Percentiles rank a stretch among this genome's conserved stretches.
phyloP scores from a whole-genome alignment of 2,329 filamentous ascomycete species.

The Apiospora saccharicola region DNA sequence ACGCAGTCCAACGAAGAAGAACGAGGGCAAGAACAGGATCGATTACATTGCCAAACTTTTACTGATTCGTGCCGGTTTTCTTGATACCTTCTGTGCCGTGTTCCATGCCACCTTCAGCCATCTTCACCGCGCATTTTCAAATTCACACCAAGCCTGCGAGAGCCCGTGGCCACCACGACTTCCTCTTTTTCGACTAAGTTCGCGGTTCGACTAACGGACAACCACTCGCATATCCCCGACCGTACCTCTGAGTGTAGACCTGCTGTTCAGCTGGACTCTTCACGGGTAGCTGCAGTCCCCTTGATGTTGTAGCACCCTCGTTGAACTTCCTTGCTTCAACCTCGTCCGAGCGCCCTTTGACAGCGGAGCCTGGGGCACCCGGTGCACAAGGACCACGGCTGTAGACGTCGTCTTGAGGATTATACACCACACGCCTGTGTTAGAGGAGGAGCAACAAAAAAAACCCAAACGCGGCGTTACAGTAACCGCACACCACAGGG shows the following conservation, averaged over 20 bases:
- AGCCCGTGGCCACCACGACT: slow-evolving; percentile 2
- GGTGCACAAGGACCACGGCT: slow-evolving; percentile 18
- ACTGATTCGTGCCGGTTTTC: slow-evolving; percentile 9
- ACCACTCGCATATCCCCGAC: not conserved
- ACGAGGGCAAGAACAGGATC: not conserved
- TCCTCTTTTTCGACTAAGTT: not conserved
- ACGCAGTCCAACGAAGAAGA: not conserved
- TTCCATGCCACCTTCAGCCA: slow-evolving; percentile 6
- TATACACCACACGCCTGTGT: slow-evolving; percentile 13
- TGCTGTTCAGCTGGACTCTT: slow-evolving; percentile 15
- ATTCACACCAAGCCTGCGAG: slow-evolving; percentile 9
- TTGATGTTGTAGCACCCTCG: slow-evolving; percentile 23
- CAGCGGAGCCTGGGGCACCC: slow-evolving; percentile 20
- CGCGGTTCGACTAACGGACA: slow-evolving; percentile 3
- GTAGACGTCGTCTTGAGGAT: slow-evolving; percentile 29
- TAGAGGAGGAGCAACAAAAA: not conserved
- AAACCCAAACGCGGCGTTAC: slow-evolving; percentile 1
- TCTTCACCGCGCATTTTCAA: not conserved
- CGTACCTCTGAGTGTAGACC: slow-evolving; percentile 5
- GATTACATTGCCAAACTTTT: not conserved
- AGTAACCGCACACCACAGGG: slow-evolving; percentile 15
- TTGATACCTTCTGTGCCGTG: not conserved
- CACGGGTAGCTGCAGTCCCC: slow-evolving; percentile 19
- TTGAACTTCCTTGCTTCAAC: slow-evolving; percentile 5
- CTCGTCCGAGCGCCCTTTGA: slow-evolving; percentile 22